Percentiles rank a stretch among this genome's conserved stretches.
phyloP scores from a whole-genome alignment of 1,284 basidiomycete genomes.

The Porogramme epimiltina region DNA sequence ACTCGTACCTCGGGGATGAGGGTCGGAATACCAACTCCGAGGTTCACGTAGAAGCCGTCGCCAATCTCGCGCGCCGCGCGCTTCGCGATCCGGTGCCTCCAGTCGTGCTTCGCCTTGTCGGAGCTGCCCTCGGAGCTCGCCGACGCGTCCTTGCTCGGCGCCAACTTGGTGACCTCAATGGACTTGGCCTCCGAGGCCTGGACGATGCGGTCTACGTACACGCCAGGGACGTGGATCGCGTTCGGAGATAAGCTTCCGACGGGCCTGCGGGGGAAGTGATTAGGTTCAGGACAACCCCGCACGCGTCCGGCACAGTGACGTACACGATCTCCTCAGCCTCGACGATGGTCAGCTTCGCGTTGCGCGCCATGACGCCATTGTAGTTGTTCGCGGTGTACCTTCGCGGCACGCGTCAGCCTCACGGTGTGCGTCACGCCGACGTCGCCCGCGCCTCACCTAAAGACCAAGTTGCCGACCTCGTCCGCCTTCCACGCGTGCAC shows the following conservation, averaged over 20 bases:
- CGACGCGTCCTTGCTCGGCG: conserved; percentile 30
- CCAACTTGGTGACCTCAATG: conserved; percentile 78
- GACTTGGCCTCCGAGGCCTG: conserved; percentile 74
- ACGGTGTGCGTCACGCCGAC: neutral
- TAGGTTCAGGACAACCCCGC: neutral
- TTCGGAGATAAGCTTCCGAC: conserved; percentile 82
- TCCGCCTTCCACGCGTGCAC: conserved; percentile 95
- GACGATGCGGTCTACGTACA: conserved; percentile 88
- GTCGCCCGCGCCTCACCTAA: conserved; percentile 54
- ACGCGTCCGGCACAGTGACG: conserved; percentile 10
- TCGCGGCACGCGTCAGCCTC: neutral
- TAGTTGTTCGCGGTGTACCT: conserved; percentile 91
- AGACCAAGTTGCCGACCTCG: conserved; percentile 83
- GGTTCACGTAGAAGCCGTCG: conserved; percentile 76
- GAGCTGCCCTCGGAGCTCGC: conserved; percentile 28
- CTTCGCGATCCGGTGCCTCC: conserved; percentile 77
- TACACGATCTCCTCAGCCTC: conserved; percentile 91
- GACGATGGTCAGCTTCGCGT: conserved; percentile 88
- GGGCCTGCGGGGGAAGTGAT: conserved; percentile 38
- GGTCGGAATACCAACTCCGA: conserved; percentile 89
- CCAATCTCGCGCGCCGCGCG: conserved; percentile 87
- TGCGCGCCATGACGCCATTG: conserved; percentile 84
- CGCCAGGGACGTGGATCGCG: conserved; percentile 83
- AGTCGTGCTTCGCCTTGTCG: conserved; percentile 50
- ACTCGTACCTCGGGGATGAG: conserved; percentile 60